phyloP scores from a whole-genome alignment of 257 asterid genomes.

The Fraxinus quadrangulata region DNA sequence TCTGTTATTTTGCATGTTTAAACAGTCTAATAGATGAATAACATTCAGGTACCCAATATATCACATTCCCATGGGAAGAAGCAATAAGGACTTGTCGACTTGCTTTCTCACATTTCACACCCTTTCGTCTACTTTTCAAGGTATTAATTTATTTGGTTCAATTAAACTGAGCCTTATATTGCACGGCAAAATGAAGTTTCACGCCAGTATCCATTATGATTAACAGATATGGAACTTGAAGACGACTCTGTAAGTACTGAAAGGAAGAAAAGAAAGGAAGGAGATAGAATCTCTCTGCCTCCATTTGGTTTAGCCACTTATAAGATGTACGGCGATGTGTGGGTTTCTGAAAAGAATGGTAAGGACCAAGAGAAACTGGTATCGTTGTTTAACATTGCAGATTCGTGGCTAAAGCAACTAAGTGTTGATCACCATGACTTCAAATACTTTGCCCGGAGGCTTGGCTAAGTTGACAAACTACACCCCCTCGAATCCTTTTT shows the following conservation, averaged over 20 bases:
- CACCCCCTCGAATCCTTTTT: background rate
- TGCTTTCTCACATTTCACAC: conserved; percentile 85
- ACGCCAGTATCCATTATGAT: background rate
- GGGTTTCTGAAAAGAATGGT: conserved; percentile 49
- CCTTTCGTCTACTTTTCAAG: conserved; percentile 79
- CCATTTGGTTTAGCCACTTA: conserved; percentile 78
- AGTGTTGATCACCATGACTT: conserved; percentile 43
- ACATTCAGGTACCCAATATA: conserved; percentile 77
- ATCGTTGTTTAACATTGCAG: conserved; percentile 30
- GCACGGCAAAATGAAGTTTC: background rate
- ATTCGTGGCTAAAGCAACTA: conserved; percentile 45
- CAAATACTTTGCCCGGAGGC: conserved; percentile 26
- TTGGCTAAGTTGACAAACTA: background rate
- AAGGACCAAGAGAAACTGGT: conserved; percentile 39
- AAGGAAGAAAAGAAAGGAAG: conserved; percentile 35
- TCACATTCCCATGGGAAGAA: conserved; percentile 66
- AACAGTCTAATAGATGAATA: background rate
- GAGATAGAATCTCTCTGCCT: conserved; percentile 42
- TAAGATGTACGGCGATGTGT: conserved; percentile 67
- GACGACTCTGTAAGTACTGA: conserved; percentile 28
- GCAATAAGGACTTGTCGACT: conserved; percentile 60
- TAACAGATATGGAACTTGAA: conserved; percentile 39
- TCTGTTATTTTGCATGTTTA: background rate
- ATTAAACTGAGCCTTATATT: background rate
- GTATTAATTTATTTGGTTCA: conserved; percentile 26